Percentiles rank a stretch among this genome's conserved stretches.
Evolutionary conservation across 768 basidiomycete species (phyloP).

Genomic region (Boletales sp.): DNA sequence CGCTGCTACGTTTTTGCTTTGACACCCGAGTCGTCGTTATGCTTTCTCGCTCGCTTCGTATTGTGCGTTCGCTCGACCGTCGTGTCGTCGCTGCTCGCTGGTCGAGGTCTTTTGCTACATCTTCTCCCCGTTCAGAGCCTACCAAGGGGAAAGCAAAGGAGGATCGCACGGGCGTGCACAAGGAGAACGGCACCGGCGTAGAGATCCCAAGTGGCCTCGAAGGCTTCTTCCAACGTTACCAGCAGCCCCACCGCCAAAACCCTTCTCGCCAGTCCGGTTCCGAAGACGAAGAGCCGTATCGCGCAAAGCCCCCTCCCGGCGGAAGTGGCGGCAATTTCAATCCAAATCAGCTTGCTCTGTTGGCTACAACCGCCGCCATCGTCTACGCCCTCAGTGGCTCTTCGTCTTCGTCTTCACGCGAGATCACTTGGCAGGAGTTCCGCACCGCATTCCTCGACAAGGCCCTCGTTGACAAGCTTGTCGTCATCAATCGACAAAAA

Average conservation of each 20-base stretch:
- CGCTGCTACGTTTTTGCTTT: background rate
- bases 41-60: conserved; percentile 63
- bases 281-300: conserved; percentile 29
- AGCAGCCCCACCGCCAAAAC: conserved; percentile 35
- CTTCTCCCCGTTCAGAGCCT: conserved; percentile 3
- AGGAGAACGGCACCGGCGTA: conserved; percentile 24
- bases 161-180: conserved; percentile 31
- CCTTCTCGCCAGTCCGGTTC: conserved; percentile 26
- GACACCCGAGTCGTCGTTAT: conserved; percentile 30
- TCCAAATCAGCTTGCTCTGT: conserved; percentile 53
- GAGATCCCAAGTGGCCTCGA: conserved; percentile 67
- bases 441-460: conserved; percentile 95
- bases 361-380: conserved; percentile 58
- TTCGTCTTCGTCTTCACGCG: conserved; percentile 55
- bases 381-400: conserved; percentile 57
- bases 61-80: conserved; percentile 42
- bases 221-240: conserved; percentile 74
- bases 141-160: conserved; percentile 34
- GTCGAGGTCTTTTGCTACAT: conserved; percentile 45
- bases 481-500: conserved; percentile 84
- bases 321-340: conserved; percentile 50
- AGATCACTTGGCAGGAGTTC: conserved; percentile 99
- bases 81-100: conserved; percentile 35
- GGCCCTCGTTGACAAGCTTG: conserved; percentile 90
- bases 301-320: conserved; percentile 46